Percentiles rank a stretch among this genome's conserved stretches.
Evolutionary conservation across 306 rosid genomes (phyloP).

Genomic region (Fagus crenata): DNA sequence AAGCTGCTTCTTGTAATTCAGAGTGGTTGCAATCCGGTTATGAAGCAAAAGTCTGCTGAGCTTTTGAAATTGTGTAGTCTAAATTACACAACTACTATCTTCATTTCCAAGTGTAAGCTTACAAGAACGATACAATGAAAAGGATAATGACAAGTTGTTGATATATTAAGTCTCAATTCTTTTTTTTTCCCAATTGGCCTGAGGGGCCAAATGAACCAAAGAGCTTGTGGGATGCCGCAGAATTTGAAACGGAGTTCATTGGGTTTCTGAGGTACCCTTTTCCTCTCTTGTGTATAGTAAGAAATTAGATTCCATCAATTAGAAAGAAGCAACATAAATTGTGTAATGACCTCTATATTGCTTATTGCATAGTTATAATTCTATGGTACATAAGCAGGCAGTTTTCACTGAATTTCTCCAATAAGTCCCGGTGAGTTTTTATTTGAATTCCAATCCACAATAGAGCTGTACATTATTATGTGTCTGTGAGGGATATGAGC

Average conservation of each 20-base stretch:
- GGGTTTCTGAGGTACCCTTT: constrained; percentile 33
- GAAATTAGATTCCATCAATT: constrained; percentile 19
- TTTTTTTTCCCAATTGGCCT: constrained; percentile 4
- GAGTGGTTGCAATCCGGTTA: constrained; percentile 68
- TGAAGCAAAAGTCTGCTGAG: constrained; percentile 72
- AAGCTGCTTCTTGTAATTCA: constrained; percentile 80
- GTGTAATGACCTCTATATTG: constrained; percentile 17
- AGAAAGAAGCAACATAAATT: constrained; percentile 27
- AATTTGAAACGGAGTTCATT: constrained; percentile 12
- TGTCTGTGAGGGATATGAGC: not conserved
- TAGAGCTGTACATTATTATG: not conserved
- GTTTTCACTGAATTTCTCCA: not conserved
- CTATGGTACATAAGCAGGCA: not conserved
- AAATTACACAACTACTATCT: constrained; percentile 61
- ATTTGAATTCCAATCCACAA: not conserved
- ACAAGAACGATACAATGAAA: constrained; percentile 72
- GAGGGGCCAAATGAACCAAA: constrained; percentile 18
- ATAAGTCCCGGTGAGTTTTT: not conserved
- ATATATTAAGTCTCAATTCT: constrained; percentile 16
- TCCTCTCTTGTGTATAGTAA: constrained; percentile 28
- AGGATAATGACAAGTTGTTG: constrained; percentile 31
- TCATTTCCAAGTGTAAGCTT: constrained; percentile 84
- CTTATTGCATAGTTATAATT: not conserved
- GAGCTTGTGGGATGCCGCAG: constrained; percentile 18
- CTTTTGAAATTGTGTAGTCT: constrained; percentile 73